These are phyloP conservation scores for Ascochyta fabae DNA, from an alignment of 2,329 filamentous ascomycete species.

Conservation along the genomic window DNA sequence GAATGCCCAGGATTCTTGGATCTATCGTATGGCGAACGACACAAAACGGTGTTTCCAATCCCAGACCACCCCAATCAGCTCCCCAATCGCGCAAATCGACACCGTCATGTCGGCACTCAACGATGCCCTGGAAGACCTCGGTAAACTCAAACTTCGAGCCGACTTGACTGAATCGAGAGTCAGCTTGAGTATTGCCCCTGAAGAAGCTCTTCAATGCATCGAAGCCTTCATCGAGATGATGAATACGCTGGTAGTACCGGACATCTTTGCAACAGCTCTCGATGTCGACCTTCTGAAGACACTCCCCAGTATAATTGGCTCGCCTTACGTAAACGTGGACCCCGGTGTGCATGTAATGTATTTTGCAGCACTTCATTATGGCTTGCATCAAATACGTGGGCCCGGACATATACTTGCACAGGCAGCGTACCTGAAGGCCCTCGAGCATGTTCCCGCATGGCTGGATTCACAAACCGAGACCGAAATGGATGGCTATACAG, in stretches of 20 bases:
- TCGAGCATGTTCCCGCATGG: slow-evolving; percentile 38
- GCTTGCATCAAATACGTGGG: slow-evolving; percentile 26
- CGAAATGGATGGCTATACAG: slow-evolving; percentile 30
- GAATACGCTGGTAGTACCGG: slow-evolving; percentile 28
- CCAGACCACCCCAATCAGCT: slow-evolving; percentile 27
- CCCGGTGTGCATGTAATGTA: slow-evolving; percentile 35
- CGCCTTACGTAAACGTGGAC: slow-evolving; percentile 36
- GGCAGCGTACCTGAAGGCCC: slow-evolving; percentile 35
- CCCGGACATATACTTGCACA: slow-evolving; percentile 19
- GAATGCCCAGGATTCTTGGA: slow-evolving; percentile 23
- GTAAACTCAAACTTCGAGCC: slow-evolving; percentile 31
- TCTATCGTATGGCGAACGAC: slow-evolving; percentile 38
- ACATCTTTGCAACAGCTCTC: slow-evolving; percentile 17
- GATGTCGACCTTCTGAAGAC: slow-evolving; percentile 28
- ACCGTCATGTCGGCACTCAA: slow-evolving; percentile 36
- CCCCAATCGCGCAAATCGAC: slow-evolving; percentile 31
- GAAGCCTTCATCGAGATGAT: slow-evolving; percentile 28
- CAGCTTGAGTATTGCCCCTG: slow-evolving; percentile 23
- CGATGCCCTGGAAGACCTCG: slow-evolving; percentile 37
- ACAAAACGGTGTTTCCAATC: slow-evolving; percentile 32
- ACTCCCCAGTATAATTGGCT: slow-evolving; percentile 34
- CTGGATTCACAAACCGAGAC: slow-evolving; percentile 23
- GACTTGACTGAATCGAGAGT: slow-evolving; percentile 15
- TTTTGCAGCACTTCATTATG: slow-evolving; percentile 37
- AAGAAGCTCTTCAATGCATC: slow-evolving; percentile 28